Base-by-base conservation (phyloP, 1,284 basidiomycete species). In the Pyrrhoderma lamaoense region DNA sequence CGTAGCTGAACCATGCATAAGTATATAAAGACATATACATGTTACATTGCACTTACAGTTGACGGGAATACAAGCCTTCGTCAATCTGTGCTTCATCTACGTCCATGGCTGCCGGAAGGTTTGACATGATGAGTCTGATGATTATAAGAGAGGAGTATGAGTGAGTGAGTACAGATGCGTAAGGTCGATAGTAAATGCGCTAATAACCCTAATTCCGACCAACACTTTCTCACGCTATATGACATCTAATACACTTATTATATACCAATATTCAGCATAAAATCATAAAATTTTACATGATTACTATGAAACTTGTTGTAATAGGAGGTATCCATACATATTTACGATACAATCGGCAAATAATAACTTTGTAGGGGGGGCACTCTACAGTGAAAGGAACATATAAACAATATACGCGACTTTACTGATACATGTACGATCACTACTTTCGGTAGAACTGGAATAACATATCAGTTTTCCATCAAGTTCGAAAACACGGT, bases 31-130 rank as follows among this genome's bases (percentile, higher is more conserved):
- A 11, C 11, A 31, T 31, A 61, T 38, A 45, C 49, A 45, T 42
- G 54, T 40, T 23, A 36, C 25, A 51, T 55, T 40, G 49, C 43
- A 71, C 90, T 77, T 67, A 94, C 93, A 97, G 75, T 74, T 97
- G 93, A 62, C 93, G 87, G 61, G 93, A 95, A 73, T 97, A 97
- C 45, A 97, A 76, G 54, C 92, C 90, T 74, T 95, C 92, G 66
- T 90, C 87, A 67, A 90, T 89, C 56, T 84, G 77, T 35, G 82
- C 75, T 67, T 90, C 88, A 67, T 90, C 87, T 58, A 90, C 77
- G 57, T 90, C 88, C 88, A 90, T 90, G 60, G 77, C 78, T 25
- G 73, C 68, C 48, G 70, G 64, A 42, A 73, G 60, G 58, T 77
- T 78, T 42, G 78, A 67, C 82, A 85, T 86, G 21, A 51, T 37